These are phyloP conservation scores for Neospora caninum DNA, from an alignment of 169 alveolate species.

Conservation along the genomic window DNA sequence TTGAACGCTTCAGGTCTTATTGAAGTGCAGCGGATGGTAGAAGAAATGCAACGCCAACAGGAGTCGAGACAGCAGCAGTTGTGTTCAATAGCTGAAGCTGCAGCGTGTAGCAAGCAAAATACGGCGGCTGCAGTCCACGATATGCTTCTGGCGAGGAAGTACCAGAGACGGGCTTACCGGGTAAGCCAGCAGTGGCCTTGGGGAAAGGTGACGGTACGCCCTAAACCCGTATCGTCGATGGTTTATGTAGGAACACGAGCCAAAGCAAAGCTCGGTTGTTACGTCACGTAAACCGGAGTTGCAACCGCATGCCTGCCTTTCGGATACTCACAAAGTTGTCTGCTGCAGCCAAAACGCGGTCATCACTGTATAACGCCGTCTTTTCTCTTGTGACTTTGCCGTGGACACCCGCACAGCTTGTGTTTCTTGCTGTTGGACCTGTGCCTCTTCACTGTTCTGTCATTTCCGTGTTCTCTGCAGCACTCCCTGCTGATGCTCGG, in stretches of 20 bases:
- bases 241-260: too few relatives aligned
- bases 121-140: constrained; percentile 10
- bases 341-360: too few relatives aligned
- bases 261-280: too few relatives aligned
- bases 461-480: background rate
- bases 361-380: too few relatives aligned
- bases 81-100: constrained; percentile 23
- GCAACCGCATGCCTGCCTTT: too few relatives aligned
- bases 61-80: constrained; percentile 14
- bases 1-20: background rate
- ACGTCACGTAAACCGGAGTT: too few relatives aligned
- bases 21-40: background rate
- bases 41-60: constrained; percentile 10
- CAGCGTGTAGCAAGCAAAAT: constrained; percentile 4
- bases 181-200: background rate
- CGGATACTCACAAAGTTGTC: too few relatives aligned
- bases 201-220: too few relatives aligned
- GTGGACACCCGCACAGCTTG: background rate
- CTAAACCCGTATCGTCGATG: too few relatives aligned
- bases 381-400: background rate
- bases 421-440: background rate
- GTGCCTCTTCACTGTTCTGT: background rate
- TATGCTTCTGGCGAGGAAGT: constrained; percentile 25
- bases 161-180: constrained; percentile 30
- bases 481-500: background rate